Evolutionary conservation across 2,329 filamentous ascomycete species (phyloP), one percentile per base, ranked within the genome.

Genomic region (Phoma sp.): DNA sequence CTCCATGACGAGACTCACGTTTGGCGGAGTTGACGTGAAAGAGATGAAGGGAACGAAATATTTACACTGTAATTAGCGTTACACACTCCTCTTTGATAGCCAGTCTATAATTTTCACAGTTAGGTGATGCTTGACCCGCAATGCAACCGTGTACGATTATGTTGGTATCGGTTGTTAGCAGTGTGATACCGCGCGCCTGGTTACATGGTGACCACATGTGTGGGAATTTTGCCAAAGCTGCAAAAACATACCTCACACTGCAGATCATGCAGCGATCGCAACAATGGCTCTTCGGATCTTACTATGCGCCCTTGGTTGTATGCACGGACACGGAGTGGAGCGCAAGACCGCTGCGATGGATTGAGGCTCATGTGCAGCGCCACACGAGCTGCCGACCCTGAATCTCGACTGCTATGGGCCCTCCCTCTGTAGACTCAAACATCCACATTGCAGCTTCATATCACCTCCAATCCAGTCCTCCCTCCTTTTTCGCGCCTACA

Each of bases 301-400:
- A 13, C 30, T 11, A n/a, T 18, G 13, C 10, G 23, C 18, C 9
- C 22, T n/a, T 4, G 13, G n/a, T 22, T 35, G 22, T 6, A 23
- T 40, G 35, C 41, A 29, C 29, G 41, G 41, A 45, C 35, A 3
- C n/a, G 5, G 40, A 13, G 36, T 25, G 33, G 18, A 42, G 47
- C 35, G 47, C 35, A 35, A 36, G 33, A 47, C 29, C 46, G 42
- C 23, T 22, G 27, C 22, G 13, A 22, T 41, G 42, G 33, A 30
- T 36, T 57, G 54, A 57, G 54, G 54, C 54, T 53, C 49, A 50
- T 51, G 25, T 52, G 47, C 38, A 29, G 53, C 53, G 53, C 41
- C 46, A 48, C 53, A 40, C 36, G 30, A 54, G 32, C 30, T 46
- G 29, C 36, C 9, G 39, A 30, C 40, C 48, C 48, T 41, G 55